These are phyloP conservation scores for Phytophthora cajani DNA, from an alignment of 352 stramenopile species.

Conservation along the genomic window DNA sequence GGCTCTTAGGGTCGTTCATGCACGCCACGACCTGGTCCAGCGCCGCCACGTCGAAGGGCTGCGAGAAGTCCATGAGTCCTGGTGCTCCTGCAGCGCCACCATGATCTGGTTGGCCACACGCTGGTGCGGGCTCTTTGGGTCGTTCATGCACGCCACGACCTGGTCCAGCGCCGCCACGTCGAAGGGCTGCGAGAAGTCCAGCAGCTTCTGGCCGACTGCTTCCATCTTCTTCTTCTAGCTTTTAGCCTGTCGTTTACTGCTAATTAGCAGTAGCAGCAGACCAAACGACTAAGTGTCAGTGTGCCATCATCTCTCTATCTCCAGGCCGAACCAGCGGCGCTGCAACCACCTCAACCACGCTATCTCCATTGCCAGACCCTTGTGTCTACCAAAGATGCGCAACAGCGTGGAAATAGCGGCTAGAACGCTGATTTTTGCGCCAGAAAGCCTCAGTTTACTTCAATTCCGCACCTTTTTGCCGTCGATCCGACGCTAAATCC, in stretches of 20 bases:
- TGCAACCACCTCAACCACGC: not conserved
- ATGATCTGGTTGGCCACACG: constrained; percentile 93
- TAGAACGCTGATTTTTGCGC: constrained; percentile 1
- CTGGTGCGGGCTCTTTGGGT: constrained; percentile 94
- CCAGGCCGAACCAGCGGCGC: not conserved
- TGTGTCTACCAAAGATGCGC: not conserved
- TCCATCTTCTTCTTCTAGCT: constrained; percentile 62
- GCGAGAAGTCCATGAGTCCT: constrained; percentile 94
- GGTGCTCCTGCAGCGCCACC: constrained; percentile 93
- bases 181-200: constrained; percentile 96
- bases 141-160: constrained; percentile 96
- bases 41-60: constrained; percentile 95
- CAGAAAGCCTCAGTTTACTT: not conserved
- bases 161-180: constrained; percentile 96
- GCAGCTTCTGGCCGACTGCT: constrained; percentile 89
- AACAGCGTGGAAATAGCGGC: not conserved
- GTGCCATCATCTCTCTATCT: not conserved
- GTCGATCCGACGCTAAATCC: constrained; percentile 18
- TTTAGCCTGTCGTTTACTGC: constrained; percentile 13
- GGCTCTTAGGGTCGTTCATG: constrained; percentile 96
- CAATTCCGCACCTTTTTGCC: constrained; percentile 24
- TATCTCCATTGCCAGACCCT: not conserved
- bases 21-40: constrained; percentile 97
- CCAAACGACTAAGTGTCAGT: constrained; percentile 2
- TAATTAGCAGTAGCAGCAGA: constrained; percentile 7